Percentiles rank a stretch among this genome's conserved stretches.
Conservation (phyloP, 2,329 filamentous ascomycete species). For the Alternaria longipes region DNA sequence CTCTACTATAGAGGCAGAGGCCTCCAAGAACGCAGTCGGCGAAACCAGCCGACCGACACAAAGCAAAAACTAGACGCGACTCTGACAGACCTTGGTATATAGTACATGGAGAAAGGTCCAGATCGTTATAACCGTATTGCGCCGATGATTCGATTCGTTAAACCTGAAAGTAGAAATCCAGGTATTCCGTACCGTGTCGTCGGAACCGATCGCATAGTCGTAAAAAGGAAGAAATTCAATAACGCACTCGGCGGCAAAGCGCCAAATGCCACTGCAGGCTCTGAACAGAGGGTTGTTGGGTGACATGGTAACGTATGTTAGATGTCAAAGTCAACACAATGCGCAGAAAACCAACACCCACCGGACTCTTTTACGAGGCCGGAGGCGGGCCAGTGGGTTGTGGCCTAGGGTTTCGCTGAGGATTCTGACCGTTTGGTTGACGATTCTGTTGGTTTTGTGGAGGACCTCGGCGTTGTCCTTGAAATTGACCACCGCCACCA, state of each 20-base stretch:
- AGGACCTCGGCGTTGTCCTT: conserved; percentile 41
- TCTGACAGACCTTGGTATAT: conserved; percentile 47
- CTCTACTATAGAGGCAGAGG: conserved; percentile 16
- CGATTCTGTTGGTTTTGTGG: conserved; percentile 42
- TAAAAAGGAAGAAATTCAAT: conserved; percentile 37
- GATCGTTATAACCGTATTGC: conserved; percentile 45
- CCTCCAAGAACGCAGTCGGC: conserved; percentile 30
- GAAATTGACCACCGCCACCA: conserved; percentile 46
- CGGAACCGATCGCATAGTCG: conserved; percentile 42
- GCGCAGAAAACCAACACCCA: conserved; percentile 37
- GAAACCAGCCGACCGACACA: conserved; percentile 40
- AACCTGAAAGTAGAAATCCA: conserved; percentile 40
- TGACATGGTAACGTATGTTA: conserved; percentile 33
- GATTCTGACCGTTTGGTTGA: conserved; percentile 48
- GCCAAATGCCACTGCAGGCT: conserved; percentile 35
- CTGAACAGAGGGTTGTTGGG: conserved; percentile 43
- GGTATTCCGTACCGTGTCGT: conserved; percentile 50
- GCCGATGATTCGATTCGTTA: conserved; percentile 48
- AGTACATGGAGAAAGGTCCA: conserved; percentile 49
- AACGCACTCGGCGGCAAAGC: conserved; percentile 34
- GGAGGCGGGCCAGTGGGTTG: conserved; percentile 46
- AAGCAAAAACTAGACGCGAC: conserved; percentile 35
- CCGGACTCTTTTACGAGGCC: conserved; percentile 20
- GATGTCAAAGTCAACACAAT: conserved; percentile 38
- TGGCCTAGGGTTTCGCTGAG: conserved; percentile 47